These are phyloP conservation scores for Crepidotus sp. DNA, from an alignment of 1,284 basidiomycete species.

Conservation along the genomic window DNA sequence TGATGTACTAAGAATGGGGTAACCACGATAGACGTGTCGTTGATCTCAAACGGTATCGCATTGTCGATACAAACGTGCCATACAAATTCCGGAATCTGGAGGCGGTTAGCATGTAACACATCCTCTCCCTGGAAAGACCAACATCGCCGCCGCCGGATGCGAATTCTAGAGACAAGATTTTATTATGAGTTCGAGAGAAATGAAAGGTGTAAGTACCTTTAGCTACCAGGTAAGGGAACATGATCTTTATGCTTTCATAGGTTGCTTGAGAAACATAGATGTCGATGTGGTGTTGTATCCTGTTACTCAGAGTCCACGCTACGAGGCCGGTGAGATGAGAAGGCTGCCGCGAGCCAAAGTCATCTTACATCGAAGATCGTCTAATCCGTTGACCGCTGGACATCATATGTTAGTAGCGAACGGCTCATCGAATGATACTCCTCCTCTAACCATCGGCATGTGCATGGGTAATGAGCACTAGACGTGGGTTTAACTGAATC, in stretches of 20 bases:
- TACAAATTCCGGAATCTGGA: constrained; percentile 67
- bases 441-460: constrained; percentile 61
- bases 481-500: not conserved
- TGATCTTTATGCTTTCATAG: constrained; percentile 51
- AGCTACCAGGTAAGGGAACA: constrained; percentile 72
- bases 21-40: constrained; percentile 51
- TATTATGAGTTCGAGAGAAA: not conserved
- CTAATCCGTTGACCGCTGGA: constrained; percentile 73
- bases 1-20: constrained; percentile 67
- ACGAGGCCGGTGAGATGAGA: constrained; percentile 1
- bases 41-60: constrained; percentile 53
- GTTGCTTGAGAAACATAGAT: constrained; percentile 63
- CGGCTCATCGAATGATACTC: constrained; percentile 1
- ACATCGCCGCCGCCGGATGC: constrained; percentile 76
- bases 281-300: constrained; percentile 66
- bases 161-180: constrained; percentile 32
- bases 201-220: constrained; percentile 25
- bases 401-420: constrained; percentile 17
- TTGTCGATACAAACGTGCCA: constrained; percentile 68
- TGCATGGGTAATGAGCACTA: constrained; percentile 66
- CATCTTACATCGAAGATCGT: constrained; percentile 62
- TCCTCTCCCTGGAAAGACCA: constrained; percentile 21
- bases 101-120: constrained; percentile 3
- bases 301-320: constrained; percentile 67
- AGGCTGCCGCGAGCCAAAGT: constrained; percentile 1